Conservation (phyloP, 257 asterid species). For the Plantago ovata region DNA sequence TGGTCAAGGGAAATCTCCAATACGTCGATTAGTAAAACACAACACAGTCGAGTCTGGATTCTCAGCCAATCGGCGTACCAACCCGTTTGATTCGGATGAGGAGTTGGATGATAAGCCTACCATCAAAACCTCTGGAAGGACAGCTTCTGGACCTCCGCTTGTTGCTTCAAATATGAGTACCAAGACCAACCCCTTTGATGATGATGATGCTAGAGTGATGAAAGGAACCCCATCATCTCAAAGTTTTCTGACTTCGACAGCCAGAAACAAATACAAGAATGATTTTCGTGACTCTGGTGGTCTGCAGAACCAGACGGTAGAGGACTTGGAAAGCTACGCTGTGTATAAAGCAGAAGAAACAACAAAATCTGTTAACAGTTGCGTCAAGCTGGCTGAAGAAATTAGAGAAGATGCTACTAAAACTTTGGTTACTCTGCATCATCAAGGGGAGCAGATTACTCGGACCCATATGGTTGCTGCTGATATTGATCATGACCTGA, state of each 20-base stretch:
- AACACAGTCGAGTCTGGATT: conserved; percentile 28
- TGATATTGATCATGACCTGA: conserved; percentile 82
- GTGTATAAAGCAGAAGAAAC: conserved; percentile 82
- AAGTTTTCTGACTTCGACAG: conserved; percentile 33
- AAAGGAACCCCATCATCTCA: conserved; percentile 28
- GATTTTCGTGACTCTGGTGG: conserved; percentile 73
- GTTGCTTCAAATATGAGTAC: conserved; percentile 29
- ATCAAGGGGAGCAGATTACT: conserved; percentile 92
- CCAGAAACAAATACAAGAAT: conserved; percentile 58
- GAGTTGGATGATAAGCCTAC: conserved; percentile 53
- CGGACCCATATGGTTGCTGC: conserved; percentile 82
- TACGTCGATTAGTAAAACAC: conserved; percentile 42
- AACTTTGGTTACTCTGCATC: conserved; percentile 78
- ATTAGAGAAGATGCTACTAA: conserved; percentile 86
- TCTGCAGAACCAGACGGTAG: conserved; percentile 61
- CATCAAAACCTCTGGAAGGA: conserved; percentile 43
- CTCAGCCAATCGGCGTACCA: conserved; percentile 29
- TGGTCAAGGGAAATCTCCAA: conserved; percentile 58
- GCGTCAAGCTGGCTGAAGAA: conserved; percentile 91
- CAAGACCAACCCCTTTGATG: conserved; percentile 68
- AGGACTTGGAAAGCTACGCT: conserved; percentile 74
- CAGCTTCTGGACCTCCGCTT: conserved; percentile 58
- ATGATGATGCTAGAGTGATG: conserved; percentile 39
- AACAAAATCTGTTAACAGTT: conserved; percentile 58
- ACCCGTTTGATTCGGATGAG: conserved; percentile 82